Evolutionary conservation across 2,329 filamentous ascomycete genomes (phyloP).

Genomic region (Nemania abortiva): DNA sequence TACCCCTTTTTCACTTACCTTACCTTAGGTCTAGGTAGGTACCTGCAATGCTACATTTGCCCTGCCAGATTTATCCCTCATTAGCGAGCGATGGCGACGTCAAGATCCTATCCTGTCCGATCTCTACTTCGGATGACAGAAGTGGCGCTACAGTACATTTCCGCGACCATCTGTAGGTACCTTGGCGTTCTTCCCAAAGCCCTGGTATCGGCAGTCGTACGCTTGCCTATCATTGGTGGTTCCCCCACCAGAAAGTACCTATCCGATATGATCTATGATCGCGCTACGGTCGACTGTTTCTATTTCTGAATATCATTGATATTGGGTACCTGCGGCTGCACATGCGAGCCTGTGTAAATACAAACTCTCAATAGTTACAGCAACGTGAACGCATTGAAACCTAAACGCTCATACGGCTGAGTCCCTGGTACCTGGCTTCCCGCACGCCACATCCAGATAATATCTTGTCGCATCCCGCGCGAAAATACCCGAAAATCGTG

Average conservation of each 20-base stretch:
- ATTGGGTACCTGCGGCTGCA: background rate
- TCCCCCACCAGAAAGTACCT: conserved; percentile 11
- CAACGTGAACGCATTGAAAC: background rate
- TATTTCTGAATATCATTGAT: conserved; percentile 15
- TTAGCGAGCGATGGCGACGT: conserved; percentile 5
- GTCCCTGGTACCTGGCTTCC: conserved; percentile 2
- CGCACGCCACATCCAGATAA: background rate
- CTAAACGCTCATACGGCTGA: background rate
- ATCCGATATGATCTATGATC: conserved; percentile 1
- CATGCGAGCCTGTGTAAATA: background rate
- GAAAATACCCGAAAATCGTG: conserved; percentile 10
- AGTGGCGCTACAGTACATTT: background rate
- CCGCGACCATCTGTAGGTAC: background rate
- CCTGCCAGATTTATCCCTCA: conserved; percentile 9
- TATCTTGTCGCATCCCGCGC: conserved; percentile 30
- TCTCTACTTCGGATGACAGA: conserved; percentile 6
- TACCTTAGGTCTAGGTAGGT: background rate
- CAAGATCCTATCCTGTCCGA: background rate
- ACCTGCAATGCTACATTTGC: conserved; percentile 28
- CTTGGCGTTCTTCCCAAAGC: conserved; percentile 32
- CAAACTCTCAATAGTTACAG: background rate
- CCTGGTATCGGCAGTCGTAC: conserved; percentile 31
- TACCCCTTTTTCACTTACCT: conserved; percentile 2
- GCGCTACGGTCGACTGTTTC: conserved; percentile 1
- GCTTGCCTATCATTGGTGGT: conserved; percentile 3